A percentile compares a stretch with the other conserved stretches of the same genome.
phyloP scores from a whole-genome alignment of 2,329 filamentous ascomycete genomes.

The Diaporthe velutina region DNA sequence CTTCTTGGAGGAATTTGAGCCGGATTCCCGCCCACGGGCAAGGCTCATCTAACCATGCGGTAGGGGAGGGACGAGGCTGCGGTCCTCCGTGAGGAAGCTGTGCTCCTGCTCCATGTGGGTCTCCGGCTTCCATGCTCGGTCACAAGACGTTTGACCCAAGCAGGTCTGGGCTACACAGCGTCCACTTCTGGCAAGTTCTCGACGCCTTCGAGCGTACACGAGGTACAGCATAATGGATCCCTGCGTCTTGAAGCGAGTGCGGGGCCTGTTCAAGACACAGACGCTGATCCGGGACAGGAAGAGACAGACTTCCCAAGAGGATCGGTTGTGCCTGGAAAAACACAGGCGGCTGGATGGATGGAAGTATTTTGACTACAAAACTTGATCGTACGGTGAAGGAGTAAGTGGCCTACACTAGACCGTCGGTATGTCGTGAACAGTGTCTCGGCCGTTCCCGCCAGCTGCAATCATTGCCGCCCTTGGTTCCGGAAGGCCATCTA shows the following conservation, averaged over 20 bases:
- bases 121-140: slow-evolving; percentile 20
- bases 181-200: slow-evolving; percentile 28
- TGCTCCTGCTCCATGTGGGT: slow-evolving; percentile 1
- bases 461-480: not conserved
- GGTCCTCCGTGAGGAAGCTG: not conserved
- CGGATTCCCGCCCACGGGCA: slow-evolving; percentile 16
- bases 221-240: not conserved
- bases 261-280: not conserved
- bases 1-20: not conserved
- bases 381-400: not conserved
- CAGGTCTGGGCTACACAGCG: slow-evolving; percentile 19
- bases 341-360: not conserved
- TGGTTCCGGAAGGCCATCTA: not conserved
- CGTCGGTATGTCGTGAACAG: not conserved
- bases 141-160: slow-evolving; percentile 23
- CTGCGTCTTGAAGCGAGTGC: not conserved
- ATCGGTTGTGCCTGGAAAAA: not conserved
- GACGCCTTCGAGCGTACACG: slow-evolving; percentile 22
- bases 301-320: not conserved
- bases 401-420: not conserved
- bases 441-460: slow-evolving; percentile 8
- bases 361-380: not conserved
- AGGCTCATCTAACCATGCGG: slow-evolving; percentile 1
- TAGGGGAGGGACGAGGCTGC: not conserved
- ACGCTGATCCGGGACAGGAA: slow-evolving; percentile 8